Conservation (phyloP, 2,329 filamentous ascomycete genomes). For the Penicillium sclerotiorum region DNA sequence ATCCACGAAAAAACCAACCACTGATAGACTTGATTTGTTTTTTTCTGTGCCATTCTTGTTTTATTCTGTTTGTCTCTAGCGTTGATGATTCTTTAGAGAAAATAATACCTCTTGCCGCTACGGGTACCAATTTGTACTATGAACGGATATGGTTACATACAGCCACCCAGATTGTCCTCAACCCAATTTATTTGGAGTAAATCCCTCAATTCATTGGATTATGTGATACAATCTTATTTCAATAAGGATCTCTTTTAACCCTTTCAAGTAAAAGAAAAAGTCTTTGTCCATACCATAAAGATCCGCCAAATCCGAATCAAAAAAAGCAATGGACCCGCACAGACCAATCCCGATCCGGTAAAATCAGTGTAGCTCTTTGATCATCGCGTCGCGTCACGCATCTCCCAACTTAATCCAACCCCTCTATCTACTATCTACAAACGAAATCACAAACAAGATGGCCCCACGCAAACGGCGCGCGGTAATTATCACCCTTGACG, state of each 20-base stretch:
- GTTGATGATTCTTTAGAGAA: conserved; percentile 23
- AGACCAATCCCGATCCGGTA: conserved; percentile 23
- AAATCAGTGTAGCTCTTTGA: conserved; percentile 15
- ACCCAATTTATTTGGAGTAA: background rate
- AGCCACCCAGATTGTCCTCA: background rate
- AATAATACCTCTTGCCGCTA: conserved; percentile 23
- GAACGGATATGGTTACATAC: background rate
- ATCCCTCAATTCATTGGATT: background rate
- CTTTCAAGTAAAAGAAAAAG: too few relatives aligned
- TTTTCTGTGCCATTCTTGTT: conserved; percentile 6
- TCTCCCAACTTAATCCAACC: background rate
- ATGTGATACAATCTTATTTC: too few relatives aligned
- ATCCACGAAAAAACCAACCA: conserved; percentile 52
- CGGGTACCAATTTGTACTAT: background rate
- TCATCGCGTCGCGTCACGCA: conserved; percentile 26
- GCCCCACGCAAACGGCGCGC: conserved; percentile 33
- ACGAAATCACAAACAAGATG: conserved; percentile 24
- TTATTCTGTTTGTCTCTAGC: background rate
- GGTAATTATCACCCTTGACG: conserved; percentile 18
- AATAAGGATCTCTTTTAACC: too few relatives aligned
- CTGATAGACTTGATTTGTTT: conserved; percentile 13
- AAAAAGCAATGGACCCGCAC: conserved; percentile 22
- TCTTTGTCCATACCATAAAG: too few relatives aligned
- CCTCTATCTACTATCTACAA: background rate
- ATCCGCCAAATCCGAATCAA: too few relatives aligned